A percentile compares a stretch with the other conserved stretches of the same genome.
Evolutionary conservation across 2,329 filamentous ascomycete species (phyloP).

Genomic region (Penicillium janthinellum): DNA sequence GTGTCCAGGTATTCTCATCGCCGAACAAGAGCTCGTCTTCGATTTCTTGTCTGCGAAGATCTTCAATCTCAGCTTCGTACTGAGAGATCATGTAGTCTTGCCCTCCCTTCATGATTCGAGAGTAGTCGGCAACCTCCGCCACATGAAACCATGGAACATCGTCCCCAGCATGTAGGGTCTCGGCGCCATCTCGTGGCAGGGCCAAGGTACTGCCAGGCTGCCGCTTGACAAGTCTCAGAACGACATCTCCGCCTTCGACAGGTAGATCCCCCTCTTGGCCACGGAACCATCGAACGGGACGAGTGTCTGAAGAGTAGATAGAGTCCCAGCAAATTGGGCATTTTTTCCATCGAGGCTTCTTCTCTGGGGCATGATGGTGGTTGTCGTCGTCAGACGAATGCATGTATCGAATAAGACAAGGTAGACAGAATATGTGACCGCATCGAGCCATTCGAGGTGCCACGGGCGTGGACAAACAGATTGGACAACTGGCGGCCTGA

Average conservation of each 20-base stretch:
- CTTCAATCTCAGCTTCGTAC: constrained; percentile 75
- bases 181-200: constrained; percentile 78
- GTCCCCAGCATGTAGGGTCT: constrained; percentile 67
- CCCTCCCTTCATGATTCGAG: constrained; percentile 91
- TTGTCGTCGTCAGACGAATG: constrained; percentile 76
- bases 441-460: constrained; percentile 96
- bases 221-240: constrained; percentile 82
- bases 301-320: constrained; percentile 86
- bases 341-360: constrained; percentile 82
- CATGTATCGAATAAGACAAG: constrained; percentile 95
- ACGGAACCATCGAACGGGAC: constrained; percentile 86
- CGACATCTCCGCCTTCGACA: constrained; percentile 82
- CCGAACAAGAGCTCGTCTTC: constrained; percentile 92
- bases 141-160: constrained; percentile 95
- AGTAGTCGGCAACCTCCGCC: constrained; percentile 91
- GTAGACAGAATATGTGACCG: constrained; percentile 93
- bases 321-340: constrained; percentile 95
- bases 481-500: constrained; percentile 86
- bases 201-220: constrained; percentile 81
- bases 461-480: constrained; percentile 88
- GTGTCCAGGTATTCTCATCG: constrained; percentile 90
- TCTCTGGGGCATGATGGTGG: constrained; percentile 62
- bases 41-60: constrained; percentile 73
- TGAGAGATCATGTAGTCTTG: constrained; percentile 83
- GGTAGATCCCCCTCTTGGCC: constrained; percentile 83